These are phyloP conservation scores for Pythium folliculosum DNA, from an alignment of 352 stramenopile species.

Conservation along the genomic window DNA sequence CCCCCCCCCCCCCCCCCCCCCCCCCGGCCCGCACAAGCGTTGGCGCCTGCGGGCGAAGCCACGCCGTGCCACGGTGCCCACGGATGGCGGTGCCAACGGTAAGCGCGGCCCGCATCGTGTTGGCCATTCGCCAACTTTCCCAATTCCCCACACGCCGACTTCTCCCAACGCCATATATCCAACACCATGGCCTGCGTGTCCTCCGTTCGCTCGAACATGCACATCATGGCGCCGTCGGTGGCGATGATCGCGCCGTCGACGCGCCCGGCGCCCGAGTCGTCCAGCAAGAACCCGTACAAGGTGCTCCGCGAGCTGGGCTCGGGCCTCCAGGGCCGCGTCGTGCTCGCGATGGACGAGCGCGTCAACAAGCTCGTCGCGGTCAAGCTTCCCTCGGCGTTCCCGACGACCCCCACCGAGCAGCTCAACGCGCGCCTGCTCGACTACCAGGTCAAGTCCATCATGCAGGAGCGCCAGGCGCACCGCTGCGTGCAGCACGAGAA, in stretches of 20 bases:
- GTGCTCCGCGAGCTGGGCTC: conserved; percentile 63
- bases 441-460: conserved; percentile 62
- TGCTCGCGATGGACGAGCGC: conserved; percentile 56
- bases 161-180: background rate
- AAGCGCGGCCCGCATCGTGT: background rate
- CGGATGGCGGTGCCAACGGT: background rate
- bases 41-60: no score
- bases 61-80: background rate
- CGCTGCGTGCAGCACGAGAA: conserved; percentile 55
- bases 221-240: background rate
- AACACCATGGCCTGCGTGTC: conserved; percentile 22
- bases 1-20: no score
- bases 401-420: conserved; percentile 11
- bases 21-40: no score
- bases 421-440: conserved; percentile 48
- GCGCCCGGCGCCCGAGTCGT: background rate
- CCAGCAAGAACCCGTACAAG: conserved; percentile 37
- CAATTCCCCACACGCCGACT: background rate
- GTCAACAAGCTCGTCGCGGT: conserved; percentile 57
- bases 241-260: background rate
- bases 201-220: background rate
- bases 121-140: conserved; percentile 2
- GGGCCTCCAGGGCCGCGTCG: conserved; percentile 63
- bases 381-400: conserved; percentile 67
- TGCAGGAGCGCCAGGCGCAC: conserved; percentile 65